phyloP scores from a whole-genome alignment of 305 asterid species.

The Stenogyne calaminthoides region DNA sequence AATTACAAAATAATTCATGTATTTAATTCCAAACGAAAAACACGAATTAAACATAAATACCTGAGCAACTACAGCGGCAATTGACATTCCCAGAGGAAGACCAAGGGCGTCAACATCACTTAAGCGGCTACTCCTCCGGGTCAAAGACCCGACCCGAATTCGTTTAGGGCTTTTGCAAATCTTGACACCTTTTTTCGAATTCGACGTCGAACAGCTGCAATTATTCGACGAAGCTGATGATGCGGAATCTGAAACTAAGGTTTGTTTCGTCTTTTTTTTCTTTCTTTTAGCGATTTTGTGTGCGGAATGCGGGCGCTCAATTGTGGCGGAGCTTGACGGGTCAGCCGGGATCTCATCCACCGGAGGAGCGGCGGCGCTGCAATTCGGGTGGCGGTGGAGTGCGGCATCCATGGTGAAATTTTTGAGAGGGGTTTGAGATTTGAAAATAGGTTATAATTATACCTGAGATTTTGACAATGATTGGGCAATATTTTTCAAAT shows the following conservation, averaged over 20 bases:
- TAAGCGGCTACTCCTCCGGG: constrained; percentile 32
- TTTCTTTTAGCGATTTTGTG: constrained; percentile 18
- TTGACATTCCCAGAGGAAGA: constrained; percentile 85
- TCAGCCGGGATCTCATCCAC: constrained; percentile 33
- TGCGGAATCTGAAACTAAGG: constrained; percentile 35
- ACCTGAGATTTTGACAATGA: background rate
- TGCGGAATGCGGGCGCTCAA: constrained; percentile 19
- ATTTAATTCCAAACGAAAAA: background rate
- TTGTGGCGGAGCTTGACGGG: constrained; percentile 28
- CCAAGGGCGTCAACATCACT: constrained; percentile 70
- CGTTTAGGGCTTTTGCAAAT: constrained; percentile 49
- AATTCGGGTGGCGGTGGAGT: constrained; percentile 34
- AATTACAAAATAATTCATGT: background rate
- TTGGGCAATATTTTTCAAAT: background rate
- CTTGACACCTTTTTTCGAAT: constrained; percentile 53
- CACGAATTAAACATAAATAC: constrained; percentile 28
- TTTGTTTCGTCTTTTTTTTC: constrained; percentile 47
- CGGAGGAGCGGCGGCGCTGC: constrained; percentile 31
- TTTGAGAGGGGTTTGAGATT: constrained; percentile 8
- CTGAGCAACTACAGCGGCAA: constrained; percentile 85
- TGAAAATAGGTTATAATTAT: constrained; percentile 2
- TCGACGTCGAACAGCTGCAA: constrained; percentile 36
- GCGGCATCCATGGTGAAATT: constrained; percentile 40
- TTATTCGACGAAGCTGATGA: constrained; percentile 51
- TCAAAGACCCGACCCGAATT: constrained; percentile 42